These are phyloP conservation scores for Lactarius quietus DNA, from an alignment of 768 basidiomycete genomes.

Conservation along the genomic window DNA sequence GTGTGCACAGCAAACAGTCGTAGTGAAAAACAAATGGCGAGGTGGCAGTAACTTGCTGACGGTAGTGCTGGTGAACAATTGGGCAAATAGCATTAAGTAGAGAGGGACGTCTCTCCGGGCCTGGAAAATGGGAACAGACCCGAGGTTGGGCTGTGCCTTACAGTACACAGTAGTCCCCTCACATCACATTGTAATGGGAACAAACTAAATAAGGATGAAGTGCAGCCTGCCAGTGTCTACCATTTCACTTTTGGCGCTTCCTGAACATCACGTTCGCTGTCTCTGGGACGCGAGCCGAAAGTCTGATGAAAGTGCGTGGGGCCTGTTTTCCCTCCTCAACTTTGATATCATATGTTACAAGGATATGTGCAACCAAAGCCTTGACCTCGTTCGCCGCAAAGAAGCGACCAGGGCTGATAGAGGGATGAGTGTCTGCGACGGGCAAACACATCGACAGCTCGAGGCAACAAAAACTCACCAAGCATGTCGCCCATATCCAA, in stretches of 20 bases:
- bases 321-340: conserved; percentile 22
- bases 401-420: conserved; percentile 30
- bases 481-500: conserved; percentile 31
- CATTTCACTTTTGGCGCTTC: conserved; percentile 20
- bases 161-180: no score
- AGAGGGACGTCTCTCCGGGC: no score
- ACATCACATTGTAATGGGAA: no score
- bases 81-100: no score
- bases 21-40: no score
- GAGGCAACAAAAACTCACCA: conserved; percentile 27
- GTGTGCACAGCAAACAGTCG: no score
- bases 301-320: conserved; percentile 7
- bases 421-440: not conserved
- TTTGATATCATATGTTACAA: conserved; percentile 30
- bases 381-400: conserved; percentile 30
- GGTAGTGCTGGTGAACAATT: no score
- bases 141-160: no score
- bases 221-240: no score
- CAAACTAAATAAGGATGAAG: no score
- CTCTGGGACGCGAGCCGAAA: conserved; percentile 7
- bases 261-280: conserved; percentile 28
- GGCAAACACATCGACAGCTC: not conserved
- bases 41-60: no score
- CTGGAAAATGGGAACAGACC: no score
- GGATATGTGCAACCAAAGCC: conserved; percentile 28